Percentiles rank a stretch among this genome's conserved stretches.
Conservation (phyloP, 345 rosid species). For the Salix arbutifolia region DNA sequence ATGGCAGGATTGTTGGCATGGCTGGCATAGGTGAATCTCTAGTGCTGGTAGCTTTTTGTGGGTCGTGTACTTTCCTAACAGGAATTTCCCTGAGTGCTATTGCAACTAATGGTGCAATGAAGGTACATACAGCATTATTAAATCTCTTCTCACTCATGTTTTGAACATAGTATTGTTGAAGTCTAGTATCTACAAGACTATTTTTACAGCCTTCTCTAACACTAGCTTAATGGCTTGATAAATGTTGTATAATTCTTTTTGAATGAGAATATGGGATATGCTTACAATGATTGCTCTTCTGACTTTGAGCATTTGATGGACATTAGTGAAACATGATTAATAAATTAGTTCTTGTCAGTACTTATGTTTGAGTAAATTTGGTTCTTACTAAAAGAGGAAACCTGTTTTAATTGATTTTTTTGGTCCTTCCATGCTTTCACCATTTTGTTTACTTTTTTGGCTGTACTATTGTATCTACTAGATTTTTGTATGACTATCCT, state of each 20-base stretch:
- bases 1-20: slow-evolving; percentile 97
- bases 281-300: not conserved
- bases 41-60: slow-evolving; percentile 79
- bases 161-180: not conserved
- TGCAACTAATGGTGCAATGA: slow-evolving; percentile 99
- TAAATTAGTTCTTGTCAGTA: not conserved
- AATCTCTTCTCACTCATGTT: not conserved
- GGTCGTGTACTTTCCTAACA: slow-evolving; percentile 89
- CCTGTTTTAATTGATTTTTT: not conserved
- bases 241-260: not conserved
- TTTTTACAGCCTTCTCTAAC: not conserved
- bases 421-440: not conserved
- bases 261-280: not conserved
- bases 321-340: not conserved
- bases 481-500: not conserved
- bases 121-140: slow-evolving; percentile 43
- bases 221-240: not conserved
- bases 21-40: slow-evolving; percentile 85
- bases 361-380: not conserved
- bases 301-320: not conserved
- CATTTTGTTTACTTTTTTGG: not conserved
- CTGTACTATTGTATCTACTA: not conserved
- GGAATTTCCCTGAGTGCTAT: slow-evolving; percentile 94
- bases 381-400: not conserved
- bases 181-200: not conserved